phyloP scores from a whole-genome alignment of 768 basidiomycete species.

The Tulasnella sp. region DNA sequence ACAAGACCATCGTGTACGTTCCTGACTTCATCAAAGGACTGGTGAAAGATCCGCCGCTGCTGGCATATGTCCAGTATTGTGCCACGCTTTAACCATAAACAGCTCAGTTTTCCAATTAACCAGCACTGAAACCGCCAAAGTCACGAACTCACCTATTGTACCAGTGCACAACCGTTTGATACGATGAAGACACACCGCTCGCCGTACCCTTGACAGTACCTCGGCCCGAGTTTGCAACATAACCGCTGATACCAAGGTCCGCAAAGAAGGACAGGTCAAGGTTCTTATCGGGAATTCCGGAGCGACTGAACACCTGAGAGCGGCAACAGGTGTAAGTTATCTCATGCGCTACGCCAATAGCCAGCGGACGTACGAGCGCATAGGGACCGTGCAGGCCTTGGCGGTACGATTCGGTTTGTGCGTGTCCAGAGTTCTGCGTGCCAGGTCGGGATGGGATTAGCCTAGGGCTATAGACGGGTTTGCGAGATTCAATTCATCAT shows the following conservation, averaged over 20 bases:
- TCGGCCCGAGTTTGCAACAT: no score
- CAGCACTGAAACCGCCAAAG: background rate
- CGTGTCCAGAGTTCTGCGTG: slow-evolving; percentile 32
- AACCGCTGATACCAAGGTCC: no score
- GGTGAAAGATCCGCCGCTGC: slow-evolving; percentile 50
- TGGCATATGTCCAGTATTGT: slow-evolving; percentile 54
- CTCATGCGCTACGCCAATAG: background rate
- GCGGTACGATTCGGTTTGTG: slow-evolving; percentile 28
- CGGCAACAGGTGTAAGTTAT: background rate
- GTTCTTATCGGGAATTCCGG: slow-evolving; percentile 43
- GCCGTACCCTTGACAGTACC: no score
- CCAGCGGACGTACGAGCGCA: background rate
- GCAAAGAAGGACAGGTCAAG: slow-evolving; percentile 45
- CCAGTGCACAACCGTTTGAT: slow-evolving; percentile 35
- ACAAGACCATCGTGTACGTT: slow-evolving; percentile 53
- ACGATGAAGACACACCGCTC: no score
- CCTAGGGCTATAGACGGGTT: background rate
- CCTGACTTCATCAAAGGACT: slow-evolving; percentile 55
- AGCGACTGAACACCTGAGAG: slow-evolving; percentile 35
- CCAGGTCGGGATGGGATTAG: background rate
- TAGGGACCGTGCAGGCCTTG: slow-evolving; percentile 32
- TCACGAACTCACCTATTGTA: slow-evolving; percentile 16
- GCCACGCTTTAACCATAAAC: slow-evolving; percentile 42
- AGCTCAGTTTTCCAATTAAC: background rate
- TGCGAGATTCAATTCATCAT: background rate